These are phyloP conservation scores for Suhomyces kunorum DNA, from an alignment of 1,139 yeast genomes.

Conservation along the genomic window DNA sequence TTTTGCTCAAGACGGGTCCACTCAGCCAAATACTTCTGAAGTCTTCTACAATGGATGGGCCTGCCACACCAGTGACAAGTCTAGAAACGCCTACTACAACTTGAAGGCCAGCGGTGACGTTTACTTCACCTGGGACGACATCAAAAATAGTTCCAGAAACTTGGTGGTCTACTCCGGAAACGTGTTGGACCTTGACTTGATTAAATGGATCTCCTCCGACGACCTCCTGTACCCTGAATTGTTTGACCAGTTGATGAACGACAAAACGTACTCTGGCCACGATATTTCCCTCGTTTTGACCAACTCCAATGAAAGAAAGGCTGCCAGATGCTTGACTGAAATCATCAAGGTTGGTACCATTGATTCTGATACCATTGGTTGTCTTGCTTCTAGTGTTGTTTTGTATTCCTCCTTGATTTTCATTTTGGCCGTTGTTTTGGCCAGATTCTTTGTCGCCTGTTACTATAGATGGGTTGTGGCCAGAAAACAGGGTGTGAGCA, in stretches of 20 bases:
- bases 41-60: slow-evolving; percentile 81
- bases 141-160: slow-evolving; percentile 68
- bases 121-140: slow-evolving; percentile 87
- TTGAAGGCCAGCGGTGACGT: slow-evolving; percentile 71
- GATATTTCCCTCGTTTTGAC: slow-evolving; percentile 81
- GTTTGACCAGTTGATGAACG: slow-evolving; percentile 63
- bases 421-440: slow-evolving; percentile 74
- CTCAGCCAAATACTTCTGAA: slow-evolving; percentile 59
- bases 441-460: slow-evolving; percentile 81
- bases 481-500: slow-evolving; percentile 76
- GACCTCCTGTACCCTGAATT: slow-evolving; percentile 72
- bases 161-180: slow-evolving; percentile 85
- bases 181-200: slow-evolving; percentile 76
- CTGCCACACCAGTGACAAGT: slow-evolving; percentile 76
- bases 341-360: slow-evolving; percentile 85
- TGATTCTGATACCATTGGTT: slow-evolving; percentile 91
- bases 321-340: slow-evolving; percentile 84
- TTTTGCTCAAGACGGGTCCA: slow-evolving; percentile 67
- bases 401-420: slow-evolving; percentile 78
- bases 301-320: slow-evolving; percentile 63
- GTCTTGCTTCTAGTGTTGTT: slow-evolving; percentile 87
- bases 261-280: slow-evolving; percentile 62
- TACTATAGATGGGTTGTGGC: slow-evolving; percentile 85
- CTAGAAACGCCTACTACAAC: slow-evolving; percentile 67
- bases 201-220: slow-evolving; percentile 70